Base-by-base conservation (phyloP, 2,329 filamentous ascomycete species). In the Chaetomium strumarium region DNA sequence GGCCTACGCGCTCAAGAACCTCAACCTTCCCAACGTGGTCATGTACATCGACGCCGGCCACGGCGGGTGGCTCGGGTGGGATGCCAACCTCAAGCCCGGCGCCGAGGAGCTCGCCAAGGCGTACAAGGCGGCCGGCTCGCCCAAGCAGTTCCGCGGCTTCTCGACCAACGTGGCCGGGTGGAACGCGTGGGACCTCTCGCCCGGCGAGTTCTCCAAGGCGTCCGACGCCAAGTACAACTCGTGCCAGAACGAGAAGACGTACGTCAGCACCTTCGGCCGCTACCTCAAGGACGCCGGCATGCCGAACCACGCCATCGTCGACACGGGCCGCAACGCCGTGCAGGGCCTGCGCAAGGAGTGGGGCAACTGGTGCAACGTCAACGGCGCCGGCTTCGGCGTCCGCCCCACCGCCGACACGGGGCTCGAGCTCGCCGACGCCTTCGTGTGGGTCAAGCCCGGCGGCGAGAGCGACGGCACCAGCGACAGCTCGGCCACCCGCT, bases 361-460 rank as follows among this genome's bases (percentile, higher is more conserved):
- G 72, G 73, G 72, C 55, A 66, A 74, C 63, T 75, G 72, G 72
- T 74, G 72, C 64, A 74, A 85, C 63, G 74, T 84, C 58, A 73
- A 72, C 44, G 76, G 75, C 44, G 78, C 81, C 53, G 82, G 82
- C 36, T 84, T 84, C 60, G 82, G 82, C 57, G 68, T 71, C 44
- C 75, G 78, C 37, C 79, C 80, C 0, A 78, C 77, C 2, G 72
- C 79, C 6, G 66, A 75, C 58, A 84, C 80, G n/a, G 79, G 77
- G 41, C 70, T 78, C 60, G 63, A 69, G 7, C 73, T 81, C 17
- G 74, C 76, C 48, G 83, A 85, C 66, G 79, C 81, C 34, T 81
- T 85, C 58, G 81, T 85, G 45, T 85, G 81, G 82, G 70, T 83
- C 62, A 85, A 85, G 75, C 82, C 82, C 14, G 81, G 81, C 59